Percentiles rank a stretch among this genome's conserved stretches.
Conservation (phyloP, 2,329 filamentous ascomycete genomes). For the Capronia coronata region DNA sequence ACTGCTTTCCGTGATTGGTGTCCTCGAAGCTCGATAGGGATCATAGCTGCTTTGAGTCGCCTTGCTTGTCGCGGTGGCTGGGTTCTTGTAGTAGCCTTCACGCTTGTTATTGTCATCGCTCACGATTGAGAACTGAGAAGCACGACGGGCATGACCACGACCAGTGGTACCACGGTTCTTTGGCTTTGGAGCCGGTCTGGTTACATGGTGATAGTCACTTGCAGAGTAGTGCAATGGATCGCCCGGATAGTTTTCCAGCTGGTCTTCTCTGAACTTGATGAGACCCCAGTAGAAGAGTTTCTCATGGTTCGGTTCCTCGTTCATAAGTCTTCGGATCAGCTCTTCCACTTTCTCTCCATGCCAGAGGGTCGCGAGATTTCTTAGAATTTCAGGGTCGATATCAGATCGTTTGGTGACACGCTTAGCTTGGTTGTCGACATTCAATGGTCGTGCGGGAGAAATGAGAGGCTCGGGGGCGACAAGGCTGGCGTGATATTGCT, state of each 20-base stretch:
- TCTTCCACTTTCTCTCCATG: slow-evolving; percentile 72
- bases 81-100: slow-evolving; percentile 46
- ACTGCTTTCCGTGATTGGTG: slow-evolving; percentile 45
- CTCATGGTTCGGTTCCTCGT: slow-evolving; percentile 70
- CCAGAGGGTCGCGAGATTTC: slow-evolving; percentile 85
- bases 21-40: slow-evolving; percentile 67
- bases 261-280: slow-evolving; percentile 71
- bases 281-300: slow-evolving; percentile 89
- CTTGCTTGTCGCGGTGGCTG: slow-evolving; percentile 40
- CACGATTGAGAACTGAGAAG: slow-evolving; percentile 52
- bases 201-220: slow-evolving; percentile 82
- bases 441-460: slow-evolving; percentile 50
- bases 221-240: slow-evolving; percentile 73
- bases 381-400: slow-evolving; percentile 72
- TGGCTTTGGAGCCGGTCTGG: slow-evolving; percentile 34
- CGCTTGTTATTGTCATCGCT: slow-evolving; percentile 48
- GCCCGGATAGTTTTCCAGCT: slow-evolving; percentile 76
- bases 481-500: slow-evolving; percentile 63
- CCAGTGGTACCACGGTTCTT: slow-evolving; percentile 27
- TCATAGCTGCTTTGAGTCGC: slow-evolving; percentile 63
- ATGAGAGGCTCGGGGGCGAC: slow-evolving; percentile 49
- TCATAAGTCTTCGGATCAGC: slow-evolving; percentile 62
- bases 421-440: slow-evolving; percentile 52
- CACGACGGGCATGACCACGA: slow-evolving; percentile 38
- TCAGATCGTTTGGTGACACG: slow-evolving; percentile 57